Base-by-base conservation (phyloP, 148 eudicot genomes). In the Vaccinium corymbosum region DNA sequence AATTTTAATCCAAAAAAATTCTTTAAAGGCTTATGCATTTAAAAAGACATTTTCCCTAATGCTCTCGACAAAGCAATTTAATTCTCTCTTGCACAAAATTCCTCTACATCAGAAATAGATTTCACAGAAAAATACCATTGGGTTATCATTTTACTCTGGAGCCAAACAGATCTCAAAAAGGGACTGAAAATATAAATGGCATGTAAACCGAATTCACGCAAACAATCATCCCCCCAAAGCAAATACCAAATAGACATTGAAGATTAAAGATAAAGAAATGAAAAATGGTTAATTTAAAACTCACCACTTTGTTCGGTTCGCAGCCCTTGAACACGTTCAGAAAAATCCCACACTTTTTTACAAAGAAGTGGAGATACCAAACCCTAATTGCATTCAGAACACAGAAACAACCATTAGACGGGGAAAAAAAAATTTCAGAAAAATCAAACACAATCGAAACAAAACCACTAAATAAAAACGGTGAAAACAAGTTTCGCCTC, bases 371-470 rank as follows among this genome's bases (percentile, higher is more conserved):
- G 42, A 46, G 62, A 59, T 32, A 83, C 74, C 75, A 82, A 87
- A 85, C 89, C 89, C 89, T 87, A 82, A 68, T 87, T 82, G 68
- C 83, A 87, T 82, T 62, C 83, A 85, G 83, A 85, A 87, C 89
- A 87, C 80, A 85, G 82, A 87, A 85, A 79, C 85, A 82, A 79
- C 59, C 66, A 85, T 76, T 84, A 78, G 85, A 84, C 8, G 15
- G 38, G n/a, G 27, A 15, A 81, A 61, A 61, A 20, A 4, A 22
- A 32, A 27, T 13, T 35, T 5, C 1, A 17, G 0, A 9, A n/a
- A 22, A 42, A 80, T 7, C 25, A 80, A 19, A 20, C 61, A 19
- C 16, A 81, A 81, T 17, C 49, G 66, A 27, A 51, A 42, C 77
- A 72, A 52, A 82, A 16, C 50, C 62, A 70, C 46, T 16, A 81